Evolutionary conservation across 108 stramenopile species (phyloP).

Genomic region (Poteriospumella lacustris): DNA sequence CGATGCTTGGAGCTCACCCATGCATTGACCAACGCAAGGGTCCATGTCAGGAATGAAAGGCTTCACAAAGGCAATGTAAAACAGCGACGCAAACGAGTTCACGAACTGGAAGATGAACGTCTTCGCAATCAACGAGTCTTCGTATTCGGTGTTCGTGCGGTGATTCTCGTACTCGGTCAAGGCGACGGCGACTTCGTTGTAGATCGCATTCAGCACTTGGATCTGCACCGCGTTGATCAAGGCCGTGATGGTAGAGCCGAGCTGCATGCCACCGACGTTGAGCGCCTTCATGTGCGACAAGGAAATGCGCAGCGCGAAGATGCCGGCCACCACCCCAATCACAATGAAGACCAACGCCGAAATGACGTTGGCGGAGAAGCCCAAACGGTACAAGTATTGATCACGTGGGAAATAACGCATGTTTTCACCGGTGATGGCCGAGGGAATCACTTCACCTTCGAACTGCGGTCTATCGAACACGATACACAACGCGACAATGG

Average conservation of each 20-base stretch:
- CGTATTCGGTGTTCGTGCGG: conserved; percentile 30
- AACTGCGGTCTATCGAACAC: conserved; percentile 64
- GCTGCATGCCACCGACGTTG: neutral
- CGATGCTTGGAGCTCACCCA: conserved; percentile 29
- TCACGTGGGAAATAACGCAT: conserved; percentile 72
- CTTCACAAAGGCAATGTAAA: conserved; percentile 82
- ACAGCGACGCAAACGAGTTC: conserved; percentile 88
- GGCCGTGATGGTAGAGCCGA: conserved; percentile 10
- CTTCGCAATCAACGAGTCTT: conserved; percentile 60
- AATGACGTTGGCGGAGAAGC: conserved; percentile 73
- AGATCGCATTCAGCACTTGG: conserved; percentile 22
- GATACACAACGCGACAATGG: neutral
- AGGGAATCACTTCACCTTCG: conserved; percentile 63
- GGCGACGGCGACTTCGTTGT: neutral
- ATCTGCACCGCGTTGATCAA: conserved; percentile 27
- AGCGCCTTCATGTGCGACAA: neutral
- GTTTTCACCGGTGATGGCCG: conserved; percentile 66
- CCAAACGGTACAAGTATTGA: conserved; percentile 74
- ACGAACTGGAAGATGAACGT: conserved; percentile 95
- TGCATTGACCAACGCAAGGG: conserved; percentile 16
- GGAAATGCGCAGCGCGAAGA: conserved; percentile 16
- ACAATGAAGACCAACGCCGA: conserved; percentile 59
- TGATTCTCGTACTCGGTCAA: conserved; percentile 31
- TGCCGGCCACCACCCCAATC: neutral
- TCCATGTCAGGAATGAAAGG: conserved; percentile 10